A percentile compares a stretch with the other conserved stretches of the same genome.
Conservation (phyloP, 495 filamentous ascomycete species). For the Neurospora terricola region DNA sequence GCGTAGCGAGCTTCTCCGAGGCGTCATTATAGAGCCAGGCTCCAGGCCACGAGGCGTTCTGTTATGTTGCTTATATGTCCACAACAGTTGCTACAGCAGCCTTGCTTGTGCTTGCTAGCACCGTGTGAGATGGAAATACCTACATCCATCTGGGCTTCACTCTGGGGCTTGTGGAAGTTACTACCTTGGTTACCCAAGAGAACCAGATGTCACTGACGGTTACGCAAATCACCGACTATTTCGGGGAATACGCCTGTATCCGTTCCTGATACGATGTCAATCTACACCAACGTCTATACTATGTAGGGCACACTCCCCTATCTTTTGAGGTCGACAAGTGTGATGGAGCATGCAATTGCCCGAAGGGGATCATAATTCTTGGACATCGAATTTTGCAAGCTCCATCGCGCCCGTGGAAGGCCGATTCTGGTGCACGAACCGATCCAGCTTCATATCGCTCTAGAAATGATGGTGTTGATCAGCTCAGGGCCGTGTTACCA, state of each 20-base stretch:
- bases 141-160: neutral
- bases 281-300: neutral
- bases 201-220: constrained; percentile 3
- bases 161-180: neutral
- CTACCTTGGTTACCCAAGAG: neutral
- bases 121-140: neutral
- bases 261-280: neutral
- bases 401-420: neutral
- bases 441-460: neutral
- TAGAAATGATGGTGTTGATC: neutral
- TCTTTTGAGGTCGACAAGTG: neutral
- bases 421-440: neutral
- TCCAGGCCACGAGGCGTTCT: neutral
- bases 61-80: neutral
- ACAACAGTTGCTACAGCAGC: neutral
- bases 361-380: neutral
- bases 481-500: neutral
- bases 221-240: constrained; percentile 27
- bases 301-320: neutral
- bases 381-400: neutral
- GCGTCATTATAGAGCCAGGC: neutral
- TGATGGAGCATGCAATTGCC: neutral
- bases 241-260: neutral
- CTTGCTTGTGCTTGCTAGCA: neutral
- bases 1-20: neutral